Conservation (phyloP, 306 rosid species). For the Acacia crassicarpa region DNA sequence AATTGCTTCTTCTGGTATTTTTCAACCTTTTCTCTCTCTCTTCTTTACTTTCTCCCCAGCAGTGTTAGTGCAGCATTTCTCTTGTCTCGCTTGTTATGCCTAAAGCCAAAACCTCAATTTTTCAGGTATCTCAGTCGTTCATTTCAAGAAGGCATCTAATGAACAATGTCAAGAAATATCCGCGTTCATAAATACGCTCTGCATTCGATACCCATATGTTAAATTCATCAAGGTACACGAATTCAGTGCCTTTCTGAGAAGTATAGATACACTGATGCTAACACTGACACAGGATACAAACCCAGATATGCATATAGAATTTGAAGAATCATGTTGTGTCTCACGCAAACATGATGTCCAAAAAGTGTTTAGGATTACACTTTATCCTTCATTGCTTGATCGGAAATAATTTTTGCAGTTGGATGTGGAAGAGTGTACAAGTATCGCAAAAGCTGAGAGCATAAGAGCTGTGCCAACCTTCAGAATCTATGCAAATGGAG, state of each 20-base stretch:
- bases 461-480: constrained; percentile 63
- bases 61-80: not conserved
- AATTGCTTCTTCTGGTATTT: constrained; percentile 59
- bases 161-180: constrained; percentile 74
- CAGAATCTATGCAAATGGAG: constrained; percentile 82
- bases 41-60: not conserved
- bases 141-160: constrained; percentile 67
- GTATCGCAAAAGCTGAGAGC: constrained; percentile 57
- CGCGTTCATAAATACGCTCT: constrained; percentile 66
- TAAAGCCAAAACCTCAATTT: constrained; percentile 33
- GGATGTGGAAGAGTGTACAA: constrained; percentile 56
- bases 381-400: not conserved
- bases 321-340: not conserved
- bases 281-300: not conserved
- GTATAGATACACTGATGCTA: not conserved
- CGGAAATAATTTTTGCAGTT: constrained; percentile 37
- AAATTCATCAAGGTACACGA: constrained; percentile 53
- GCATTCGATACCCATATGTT: constrained; percentile 60
- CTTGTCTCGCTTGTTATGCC: constrained; percentile 18
- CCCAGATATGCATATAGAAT: not conserved
- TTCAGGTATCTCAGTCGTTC: constrained; percentile 74
- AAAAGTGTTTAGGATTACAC: not conserved
- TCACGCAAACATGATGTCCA: not conserved
- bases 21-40: not conserved
- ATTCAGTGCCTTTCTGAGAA: not conserved